Evolutionary conservation across 345 rosid genomes (phyloP).

Genomic region (Eutrema heterophyllum): DNA sequence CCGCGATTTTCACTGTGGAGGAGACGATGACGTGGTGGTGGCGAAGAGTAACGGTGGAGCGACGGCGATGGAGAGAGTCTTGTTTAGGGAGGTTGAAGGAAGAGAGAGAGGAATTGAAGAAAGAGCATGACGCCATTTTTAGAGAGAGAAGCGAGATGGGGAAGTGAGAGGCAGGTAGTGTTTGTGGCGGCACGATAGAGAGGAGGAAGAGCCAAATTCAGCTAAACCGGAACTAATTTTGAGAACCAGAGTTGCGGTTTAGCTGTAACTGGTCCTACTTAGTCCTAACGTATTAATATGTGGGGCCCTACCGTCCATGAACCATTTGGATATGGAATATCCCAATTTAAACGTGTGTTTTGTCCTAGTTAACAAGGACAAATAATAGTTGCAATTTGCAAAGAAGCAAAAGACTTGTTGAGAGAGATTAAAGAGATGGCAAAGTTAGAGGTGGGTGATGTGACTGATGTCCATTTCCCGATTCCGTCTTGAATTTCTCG

Average conservation of each 20-base stretch:
- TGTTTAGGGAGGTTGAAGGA: constrained; percentile 7
- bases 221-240: background rate
- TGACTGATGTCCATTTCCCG: no score
- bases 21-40: background rate
- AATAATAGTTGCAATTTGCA: background rate
- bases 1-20: background rate
- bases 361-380: background rate
- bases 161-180: constrained; percentile 19
- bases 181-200: constrained; percentile 9
- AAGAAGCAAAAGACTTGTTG: background rate
- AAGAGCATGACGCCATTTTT: constrained; percentile 2
- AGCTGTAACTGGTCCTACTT: background rate
- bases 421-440: no score
- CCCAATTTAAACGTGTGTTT: background rate
- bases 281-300: background rate
- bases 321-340: background rate
- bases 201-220: background rate
- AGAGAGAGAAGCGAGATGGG: background rate
- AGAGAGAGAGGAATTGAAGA: constrained; percentile 3
- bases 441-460: no score
- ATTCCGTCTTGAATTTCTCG: no score
- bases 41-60: background rate
- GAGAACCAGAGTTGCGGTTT: background rate
- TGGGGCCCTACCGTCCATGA: background rate
- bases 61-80: constrained; percentile 1